Base-by-base conservation (phyloP, 2,329 filamentous ascomycete genomes). In the Talaromyces sp. region DNA sequence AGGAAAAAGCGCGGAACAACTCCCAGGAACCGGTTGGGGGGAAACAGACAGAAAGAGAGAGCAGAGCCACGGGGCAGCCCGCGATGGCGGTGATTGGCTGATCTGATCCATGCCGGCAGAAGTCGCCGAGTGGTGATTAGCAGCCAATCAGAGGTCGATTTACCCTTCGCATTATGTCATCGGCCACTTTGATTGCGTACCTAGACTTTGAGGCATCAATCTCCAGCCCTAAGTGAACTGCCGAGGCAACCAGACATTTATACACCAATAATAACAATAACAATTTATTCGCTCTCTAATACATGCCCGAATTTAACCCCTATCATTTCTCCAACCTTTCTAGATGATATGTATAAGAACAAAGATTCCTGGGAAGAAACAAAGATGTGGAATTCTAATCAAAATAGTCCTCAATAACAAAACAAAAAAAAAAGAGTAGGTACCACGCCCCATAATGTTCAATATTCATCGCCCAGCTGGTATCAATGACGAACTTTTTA, bases 31-130 rank as follows among this genome's bases (percentile, higher is more conserved):
- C 11, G 31, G 68, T 69, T 71, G 71, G 70, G 73, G 71, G 70
- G 69, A 71, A 67, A 66, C 62, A 65, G 67, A 67, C 69, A 68
- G 70, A 70, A 71, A 64, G 67, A 69, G 74, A 72, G 69, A 72
- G 68, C 73, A 72, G 69, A 72, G 68, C 73, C 75, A 78, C 74
- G 76, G 75, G 76, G 72, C 71, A 68, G 63, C 66, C 39, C 60
- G 62, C 58, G 57, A 47, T 47, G 50, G 6, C 62, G 43, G 64
- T 77, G 71, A 78, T 78, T 78, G 76, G 76, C 67, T 66, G 68
- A 24, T 64, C 63, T 57, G 67, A 9, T 67, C 67, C 68, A 43
- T 71, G 66, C 76, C 76, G 76, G 75, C 70, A 73, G 74, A 76
- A 74, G 70, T 75, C 76, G 75, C 75, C 70, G 72, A 70, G 67